Base-by-base conservation (phyloP, 2,329 filamentous ascomycete species). In the Aspergillus bombycis region DNA sequence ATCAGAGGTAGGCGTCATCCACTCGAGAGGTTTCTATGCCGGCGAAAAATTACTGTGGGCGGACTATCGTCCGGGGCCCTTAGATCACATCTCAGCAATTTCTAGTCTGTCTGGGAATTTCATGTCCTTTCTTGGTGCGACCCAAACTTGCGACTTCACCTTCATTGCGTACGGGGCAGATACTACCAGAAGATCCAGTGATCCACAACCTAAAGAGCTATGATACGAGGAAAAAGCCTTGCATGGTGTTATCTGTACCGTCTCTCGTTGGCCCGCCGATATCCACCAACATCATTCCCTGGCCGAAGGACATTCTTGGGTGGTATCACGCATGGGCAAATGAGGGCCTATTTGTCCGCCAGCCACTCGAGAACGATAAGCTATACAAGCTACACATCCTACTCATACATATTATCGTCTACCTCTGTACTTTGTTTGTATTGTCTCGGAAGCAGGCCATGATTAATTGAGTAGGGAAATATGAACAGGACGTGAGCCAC, bases 151-250 rank as follows among this genome's bases (percentile, higher is more conserved):
- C 45, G 23, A 28, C 23, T 16, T 48, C 45, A 28, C 34, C 11
- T 34, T 14, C 16, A 32, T 34, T 34, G 30, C 19, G 6, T 34
- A 19, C 19, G 32, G 16, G 16, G 9, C 16, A 34, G 19, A 14
- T 28, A n/a, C 21, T 28, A 34, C n/a, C 30, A 21, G n/a, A 53
- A 21, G 16, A 43, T 26, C 43, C 5, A 16, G 26, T 21, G 46
- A 53, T 60, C 57, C 50, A 52, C 46, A 43, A 12, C 23, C 30
- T 38, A 19, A 50, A 23, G 16, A 28, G 16, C 26, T 26, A 57
- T 67, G 67, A 70, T 70, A 70, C 68, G 68, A 68, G 68, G 68
- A 67, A 68, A 67, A 66, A 61, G 62, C 60, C 43, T 21, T 30
- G 60, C 60, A 43, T 63, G 58, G 14, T 52, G 60, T 55, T 62